Evolutionary conservation across 345 rosid species (phyloP), one percentile per base, ranked within the genome.

Genomic region (Pugionium cornutum): DNA sequence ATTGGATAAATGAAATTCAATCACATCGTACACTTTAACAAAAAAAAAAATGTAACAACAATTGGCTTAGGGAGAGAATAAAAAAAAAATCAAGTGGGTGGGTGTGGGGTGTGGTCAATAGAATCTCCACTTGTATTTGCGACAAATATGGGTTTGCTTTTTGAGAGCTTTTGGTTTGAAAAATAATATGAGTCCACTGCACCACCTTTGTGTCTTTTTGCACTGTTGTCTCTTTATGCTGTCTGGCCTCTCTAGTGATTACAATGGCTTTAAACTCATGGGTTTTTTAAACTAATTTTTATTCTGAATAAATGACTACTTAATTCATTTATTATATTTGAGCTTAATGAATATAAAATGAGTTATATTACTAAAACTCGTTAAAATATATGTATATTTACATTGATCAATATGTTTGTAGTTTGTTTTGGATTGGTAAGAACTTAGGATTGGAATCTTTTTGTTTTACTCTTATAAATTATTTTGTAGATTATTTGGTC

Each of bases 1-100:
- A 66, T 71, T 72, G 70, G 76, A 6, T 42, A 34, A 25, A 2
- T 9, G 1, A 42, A 46, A 64, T 42, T 64, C 69, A 57, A 64
- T 72, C 76, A 72, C 76, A 72, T 72, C 76, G 66, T 72, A 40
- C 76, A 72, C 70, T 64, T 72, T 72, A 57, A 35, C 70, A 36
- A 50, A 36, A n/a, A 11, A 11, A 9, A 40, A 44, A 46, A 46
- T 33, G 36, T 55, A 50, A 64, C 39, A 37, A 46, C 75, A 63
- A 56, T 18, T 72, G 59, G 69, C 52, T 55, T 39, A 55, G 4
- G 1, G 43, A 46, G 29, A 41, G 54, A 56, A 11, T 37, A 50
- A 33, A 64, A 43, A 11, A 50, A 33, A 64, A 43, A 9, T 56
- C 76, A 64, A 72, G 76, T 72, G 60, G 60, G 48, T 63, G 64